phyloP scores from a whole-genome alignment of 2,329 filamentous ascomycete genomes.

The Alternaria ventricosa region DNA sequence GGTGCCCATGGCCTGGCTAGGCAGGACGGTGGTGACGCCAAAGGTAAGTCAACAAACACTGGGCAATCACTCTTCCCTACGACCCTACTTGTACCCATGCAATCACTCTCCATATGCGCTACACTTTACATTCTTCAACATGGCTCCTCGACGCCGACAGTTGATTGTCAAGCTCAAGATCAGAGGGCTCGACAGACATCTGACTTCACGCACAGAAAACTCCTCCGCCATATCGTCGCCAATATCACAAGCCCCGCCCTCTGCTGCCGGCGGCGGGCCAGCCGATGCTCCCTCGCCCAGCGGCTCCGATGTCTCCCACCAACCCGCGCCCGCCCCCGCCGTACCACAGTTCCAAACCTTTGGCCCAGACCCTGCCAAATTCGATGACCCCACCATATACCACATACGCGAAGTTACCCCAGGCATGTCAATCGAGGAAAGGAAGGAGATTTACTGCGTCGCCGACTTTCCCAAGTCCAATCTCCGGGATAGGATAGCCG shows the following conservation, averaged over 20 bases:
- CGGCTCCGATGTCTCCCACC: constrained; percentile 63
- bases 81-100: not conserved
- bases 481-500: constrained; percentile 83
- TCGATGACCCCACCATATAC: constrained; percentile 90
- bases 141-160: not conserved
- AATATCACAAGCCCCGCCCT: constrained; percentile 53
- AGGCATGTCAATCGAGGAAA: constrained; percentile 83
- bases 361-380: constrained; percentile 89
- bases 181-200: not conserved
- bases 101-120: not conserved
- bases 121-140: not conserved
- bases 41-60: constrained; percentile 51
- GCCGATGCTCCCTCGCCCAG: constrained; percentile 69
- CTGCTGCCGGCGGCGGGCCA: constrained; percentile 61
- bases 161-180: constrained; percentile 1
- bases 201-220: constrained; percentile 35
- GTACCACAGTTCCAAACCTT: constrained; percentile 83
- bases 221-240: constrained; percentile 51
- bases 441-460: constrained; percentile 87
- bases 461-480: constrained; percentile 81
- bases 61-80: not conserved
- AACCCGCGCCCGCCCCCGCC: constrained; percentile 65
- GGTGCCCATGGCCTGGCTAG: constrained; percentile 69
- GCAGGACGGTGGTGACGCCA: constrained; percentile 68
- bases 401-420: constrained; percentile 79